A percentile compares a stretch with the other conserved stretches of the same genome.
Evolutionary conservation across 2,329 filamentous ascomycete species (phyloP).

Genomic region (Aspergillus fijiensis): DNA sequence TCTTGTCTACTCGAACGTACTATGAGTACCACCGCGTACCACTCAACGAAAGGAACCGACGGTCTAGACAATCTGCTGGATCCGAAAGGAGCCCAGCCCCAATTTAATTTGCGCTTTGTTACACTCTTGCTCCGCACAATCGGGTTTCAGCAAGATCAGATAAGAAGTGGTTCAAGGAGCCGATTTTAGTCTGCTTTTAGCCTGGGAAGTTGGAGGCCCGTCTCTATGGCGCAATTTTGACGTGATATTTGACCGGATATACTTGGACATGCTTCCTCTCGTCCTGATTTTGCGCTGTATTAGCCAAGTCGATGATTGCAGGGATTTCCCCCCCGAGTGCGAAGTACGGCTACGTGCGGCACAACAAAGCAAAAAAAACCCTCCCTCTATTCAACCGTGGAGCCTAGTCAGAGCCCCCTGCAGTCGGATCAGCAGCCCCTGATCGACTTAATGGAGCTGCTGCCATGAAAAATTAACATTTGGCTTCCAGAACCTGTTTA

Average conservation of each 20-base stretch:
- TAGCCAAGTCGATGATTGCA: too few relatives aligned
- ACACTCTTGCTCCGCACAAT: not conserved
- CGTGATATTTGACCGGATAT: not conserved
- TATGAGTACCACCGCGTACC: too few relatives aligned
- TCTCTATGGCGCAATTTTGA: not conserved
- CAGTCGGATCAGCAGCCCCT: not conserved
- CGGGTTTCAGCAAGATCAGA: slow-evolving; percentile 6
- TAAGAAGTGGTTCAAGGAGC: not conserved
- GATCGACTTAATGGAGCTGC: not conserved
- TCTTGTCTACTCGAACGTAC: too few relatives aligned
- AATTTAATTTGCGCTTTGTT: not conserved
- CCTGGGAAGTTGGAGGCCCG: not conserved
- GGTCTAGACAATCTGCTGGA: too few relatives aligned
- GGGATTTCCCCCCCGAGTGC: too few relatives aligned
- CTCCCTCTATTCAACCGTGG: not conserved
- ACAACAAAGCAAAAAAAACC: not conserved
- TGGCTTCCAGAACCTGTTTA: not conserved
- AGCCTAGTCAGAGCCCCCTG: too few relatives aligned
- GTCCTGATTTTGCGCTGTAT: too few relatives aligned
- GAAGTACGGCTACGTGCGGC: not conserved
- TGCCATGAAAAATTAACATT: not conserved
- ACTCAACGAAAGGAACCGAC: too few relatives aligned
- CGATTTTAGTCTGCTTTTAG: not conserved
- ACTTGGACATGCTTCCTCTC: not conserved
- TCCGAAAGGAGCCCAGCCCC: not conserved